Conservation (phyloP, 768 basidiomycete genomes). For the Tephrocybe sp. region DNA sequence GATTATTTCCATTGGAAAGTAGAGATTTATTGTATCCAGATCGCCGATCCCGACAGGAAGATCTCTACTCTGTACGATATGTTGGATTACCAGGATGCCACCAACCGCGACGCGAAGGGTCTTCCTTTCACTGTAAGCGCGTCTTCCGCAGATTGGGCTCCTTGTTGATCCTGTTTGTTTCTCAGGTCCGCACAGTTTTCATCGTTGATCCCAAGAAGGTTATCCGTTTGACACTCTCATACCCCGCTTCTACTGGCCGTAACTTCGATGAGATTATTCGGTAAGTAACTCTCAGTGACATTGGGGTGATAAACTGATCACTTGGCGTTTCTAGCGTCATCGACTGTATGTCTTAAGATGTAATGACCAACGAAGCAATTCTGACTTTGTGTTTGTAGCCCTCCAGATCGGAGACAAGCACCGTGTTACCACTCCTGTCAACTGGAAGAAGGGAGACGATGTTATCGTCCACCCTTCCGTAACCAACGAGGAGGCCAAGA, state of each 20-base stretch:
- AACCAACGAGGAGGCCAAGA: conserved; percentile 84
- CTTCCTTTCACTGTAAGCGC: conserved; percentile 83
- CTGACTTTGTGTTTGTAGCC: conserved; percentile 38
- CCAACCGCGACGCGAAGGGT: conserved; percentile 82
- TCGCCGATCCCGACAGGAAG: conserved; percentile 87
- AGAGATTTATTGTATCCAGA: conserved; percentile 41
- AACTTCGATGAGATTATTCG: conserved; percentile 74
- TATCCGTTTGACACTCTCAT: conserved; percentile 86
- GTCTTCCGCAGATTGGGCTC: background rate
- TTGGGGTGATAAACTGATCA: conserved; percentile 6
- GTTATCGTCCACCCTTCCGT: conserved; percentile 91
- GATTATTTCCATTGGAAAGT: background rate
- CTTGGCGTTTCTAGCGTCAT: conserved; percentile 53
- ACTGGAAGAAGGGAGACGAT: conserved; percentile 93
- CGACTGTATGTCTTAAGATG: conserved; percentile 47
- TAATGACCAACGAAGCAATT: conserved; percentile 36
- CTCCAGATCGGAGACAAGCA: conserved; percentile 90
- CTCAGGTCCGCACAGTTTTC: conserved; percentile 93
- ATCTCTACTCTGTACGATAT: conserved; percentile 90
- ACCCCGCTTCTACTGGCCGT: conserved; percentile 95
- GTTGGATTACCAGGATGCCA: conserved; percentile 93
- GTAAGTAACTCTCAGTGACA: conserved; percentile 23
- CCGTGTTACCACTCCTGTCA: conserved; percentile 85
- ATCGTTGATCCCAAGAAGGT: conserved; percentile 96
- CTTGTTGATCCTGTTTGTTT: background rate